Evolutionary conservation across 805 yeast genomes (phyloP), one percentile per base, ranked within the genome.

Genomic region (Candida ipomoeae): DNA sequence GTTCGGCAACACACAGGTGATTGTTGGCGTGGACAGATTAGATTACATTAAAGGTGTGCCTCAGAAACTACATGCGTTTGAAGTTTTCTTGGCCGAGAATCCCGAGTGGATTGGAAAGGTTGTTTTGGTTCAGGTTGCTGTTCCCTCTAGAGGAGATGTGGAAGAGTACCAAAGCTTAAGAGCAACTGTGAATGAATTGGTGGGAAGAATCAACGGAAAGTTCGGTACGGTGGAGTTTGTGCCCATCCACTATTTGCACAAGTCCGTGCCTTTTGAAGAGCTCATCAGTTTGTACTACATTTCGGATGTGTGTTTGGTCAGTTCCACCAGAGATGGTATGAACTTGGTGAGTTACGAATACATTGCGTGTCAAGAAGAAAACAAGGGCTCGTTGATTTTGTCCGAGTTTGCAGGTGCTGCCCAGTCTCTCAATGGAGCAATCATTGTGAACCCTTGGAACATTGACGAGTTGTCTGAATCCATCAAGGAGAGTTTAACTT

Each of bases 381-480:
- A 83, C 54, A 84, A 89, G 55, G 99, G 99, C 7, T 83, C 90
- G 3, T 75, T 94, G 58, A 87, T 94, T 44, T 68, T 94, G 55
- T 85, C 96, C 39, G 99, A 94, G 70, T 94, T 94, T 71, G 94
- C 99, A 0, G 99, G 99, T 44, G 99, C 99, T n/a, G 98, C 99
- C 0, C 99, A 94, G 70, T 87, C 96, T 1, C 74, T 94, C 55
- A 92, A 94, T 63, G 99, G 99, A 21, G 90, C 96, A 1, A 66
- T 92, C 13, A 82, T 94, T 52, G 96, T 94, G 18, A 94, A 94
- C 63, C 99, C 99, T 3, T 94, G 99, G 99, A 94, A 92, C 65
- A 92, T 91, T 20, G 99, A 94, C 58, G 99, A 94, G 59, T 69
- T 92, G 64, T 83, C 95, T 17, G 87, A 82, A 40, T 86, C 97